Evolutionary conservation across 2,329 filamentous ascomycete genomes (phyloP).

Genomic region (Bipolaris cookei): DNA sequence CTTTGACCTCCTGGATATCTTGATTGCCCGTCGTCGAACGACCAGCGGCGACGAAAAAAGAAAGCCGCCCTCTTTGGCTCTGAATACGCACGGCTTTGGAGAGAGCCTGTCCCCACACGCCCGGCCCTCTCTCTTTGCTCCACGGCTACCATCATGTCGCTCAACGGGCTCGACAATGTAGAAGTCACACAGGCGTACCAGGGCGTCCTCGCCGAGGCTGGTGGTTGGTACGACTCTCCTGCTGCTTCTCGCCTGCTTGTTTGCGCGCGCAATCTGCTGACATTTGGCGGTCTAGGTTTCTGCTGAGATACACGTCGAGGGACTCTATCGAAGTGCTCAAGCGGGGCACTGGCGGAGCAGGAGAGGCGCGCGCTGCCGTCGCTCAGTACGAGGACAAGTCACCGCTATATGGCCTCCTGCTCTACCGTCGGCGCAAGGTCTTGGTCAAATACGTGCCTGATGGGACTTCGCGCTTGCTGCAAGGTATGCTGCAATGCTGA

Average conservation of each 20-base stretch:
- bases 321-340: constrained; percentile 84
- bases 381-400: constrained; percentile 81
- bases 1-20: constrained; percentile 15
- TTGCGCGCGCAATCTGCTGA: constrained; percentile 28
- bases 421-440: constrained; percentile 87
- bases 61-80: constrained; percentile 7
- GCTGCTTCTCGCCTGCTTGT: not conserved
- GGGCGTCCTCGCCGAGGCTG: constrained; percentile 77
- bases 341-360: constrained; percentile 79
- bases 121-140: constrained; percentile 15
- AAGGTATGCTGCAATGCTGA: constrained; percentile 67
- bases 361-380: constrained; percentile 80
- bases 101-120: constrained; percentile 15
- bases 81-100: constrained; percentile 15
- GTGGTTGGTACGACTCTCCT: constrained; percentile 79
- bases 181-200: constrained; percentile 86
- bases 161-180: constrained; percentile 88
- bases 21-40: constrained; percentile 9
- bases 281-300: constrained; percentile 69
- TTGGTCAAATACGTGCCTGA: constrained; percentile 92
- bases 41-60: constrained; percentile 4
- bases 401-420: constrained; percentile 89
- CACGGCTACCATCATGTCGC: constrained; percentile 70
- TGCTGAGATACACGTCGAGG: constrained; percentile 87
- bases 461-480: constrained; percentile 84